Base-by-base conservation (phyloP, 2,329 filamentous ascomycete species). In the Exophiala dermatitidis region DNA sequence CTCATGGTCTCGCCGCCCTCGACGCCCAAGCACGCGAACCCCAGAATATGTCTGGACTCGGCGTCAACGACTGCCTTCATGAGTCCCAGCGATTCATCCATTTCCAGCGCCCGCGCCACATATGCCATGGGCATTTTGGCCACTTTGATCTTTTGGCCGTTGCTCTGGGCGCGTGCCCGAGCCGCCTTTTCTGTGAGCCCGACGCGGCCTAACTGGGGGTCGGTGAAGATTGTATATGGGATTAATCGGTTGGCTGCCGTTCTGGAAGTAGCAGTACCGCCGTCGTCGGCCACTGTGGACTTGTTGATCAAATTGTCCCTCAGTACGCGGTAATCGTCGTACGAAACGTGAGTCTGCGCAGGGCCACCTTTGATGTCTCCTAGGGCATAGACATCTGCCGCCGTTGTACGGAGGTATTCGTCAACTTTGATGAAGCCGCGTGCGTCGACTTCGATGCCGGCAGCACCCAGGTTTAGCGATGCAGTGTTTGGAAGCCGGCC, bases 331-430 rank as follows among this genome's bases (percentile, higher is more conserved):
- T 72, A 78, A 65, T 80, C 77, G 63, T 80, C 77, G 66, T 79
- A 80, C 2, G 74, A 77, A 57, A 80, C 72, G 64, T 80, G 77
- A 1, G 77, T 80, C 63, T 80, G 80, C 9, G 75, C 75, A 4
- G 76, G 74, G 0, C 72, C 71, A 42, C 76, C 76, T 50, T 79
- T 76, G 46, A 74, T 72, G 57, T 80, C 77, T 33, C 78, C 77
- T 1, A 79, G 60, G 1, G 73, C 76, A 59, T 73, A 79, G 19
- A 80, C 65, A 40, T 66, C 68, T 0, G 66, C 56, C 0, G 67
- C 68, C 19, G 66, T 68, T 0, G 76, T 80, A 44, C 71, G 66
- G 3, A 80, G 73, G 52, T 66, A 68, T 5, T 73, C 64, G 48
- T 75, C 70, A 12, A 73, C 70, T 5, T 66, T 56, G 50, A 79